These are phyloP conservation scores for Syzygium aromaticum DNA, from an alignment of 345 rosid species.

Conservation along the genomic window DNA sequence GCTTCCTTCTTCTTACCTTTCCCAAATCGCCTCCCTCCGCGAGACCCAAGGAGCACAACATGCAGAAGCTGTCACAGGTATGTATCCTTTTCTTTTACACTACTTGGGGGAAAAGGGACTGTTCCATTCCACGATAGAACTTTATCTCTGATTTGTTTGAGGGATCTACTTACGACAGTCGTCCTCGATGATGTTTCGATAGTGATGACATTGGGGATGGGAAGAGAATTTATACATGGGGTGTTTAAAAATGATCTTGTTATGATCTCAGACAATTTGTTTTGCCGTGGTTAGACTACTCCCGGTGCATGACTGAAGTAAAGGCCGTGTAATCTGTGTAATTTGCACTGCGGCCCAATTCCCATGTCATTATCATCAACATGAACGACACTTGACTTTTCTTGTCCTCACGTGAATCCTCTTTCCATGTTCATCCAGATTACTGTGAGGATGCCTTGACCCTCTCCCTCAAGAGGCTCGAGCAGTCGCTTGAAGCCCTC, in stretches of 20 bases:
- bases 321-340: background rate
- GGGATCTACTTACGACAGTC: background rate
- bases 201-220: background rate
- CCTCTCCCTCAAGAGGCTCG: slow-evolving; percentile 48
- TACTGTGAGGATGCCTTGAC: slow-evolving; percentile 37
- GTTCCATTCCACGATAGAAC: background rate
- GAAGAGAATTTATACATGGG: background rate
- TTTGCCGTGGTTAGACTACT: background rate
- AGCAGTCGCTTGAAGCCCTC: slow-evolving; percentile 40
- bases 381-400: background rate
- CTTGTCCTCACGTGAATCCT: background rate
- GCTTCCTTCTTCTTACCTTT: slow-evolving; percentile 23
- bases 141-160: background rate
- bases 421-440: slow-evolving; percentile 18
- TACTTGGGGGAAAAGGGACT: accelerated
- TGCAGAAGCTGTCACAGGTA: slow-evolving; percentile 32
- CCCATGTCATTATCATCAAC: background rate
- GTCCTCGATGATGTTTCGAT: background rate
- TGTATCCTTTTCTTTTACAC: background rate
- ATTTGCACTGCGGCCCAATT: background rate
- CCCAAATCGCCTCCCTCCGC: slow-evolving; percentile 6
- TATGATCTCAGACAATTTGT: background rate
- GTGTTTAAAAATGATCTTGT: background rate
- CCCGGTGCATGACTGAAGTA: background rate
- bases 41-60: slow-evolving; percentile 10